phyloP scores from a whole-genome alignment of 306 rosid genomes.

The Hippophae tibetana region DNA sequence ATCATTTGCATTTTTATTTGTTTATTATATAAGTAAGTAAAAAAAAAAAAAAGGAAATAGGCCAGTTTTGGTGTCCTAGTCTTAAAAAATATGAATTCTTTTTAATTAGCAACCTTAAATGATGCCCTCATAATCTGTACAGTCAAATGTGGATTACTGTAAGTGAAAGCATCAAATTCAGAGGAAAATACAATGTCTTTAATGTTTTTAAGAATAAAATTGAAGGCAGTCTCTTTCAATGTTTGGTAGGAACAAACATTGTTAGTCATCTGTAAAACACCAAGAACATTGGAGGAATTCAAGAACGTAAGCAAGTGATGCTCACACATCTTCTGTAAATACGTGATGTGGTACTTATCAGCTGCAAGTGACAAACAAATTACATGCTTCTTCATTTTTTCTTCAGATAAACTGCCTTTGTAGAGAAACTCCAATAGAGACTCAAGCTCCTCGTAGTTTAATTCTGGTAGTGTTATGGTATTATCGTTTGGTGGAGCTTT shows the following conservation, averaged over 20 bases:
- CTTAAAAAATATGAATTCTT: slow-evolving; percentile 2
- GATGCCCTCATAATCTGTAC: slow-evolving; percentile 59
- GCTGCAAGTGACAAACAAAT: slow-evolving; percentile 59
- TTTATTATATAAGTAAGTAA: too few species aligned
- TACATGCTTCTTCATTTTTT: slow-evolving; percentile 49
- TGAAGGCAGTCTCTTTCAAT: slow-evolving; percentile 47
- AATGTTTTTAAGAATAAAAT: slow-evolving; percentile 48
- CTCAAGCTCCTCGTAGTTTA: slow-evolving; percentile 51
- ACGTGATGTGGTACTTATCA: slow-evolving; percentile 64
- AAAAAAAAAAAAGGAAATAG: too few species aligned
- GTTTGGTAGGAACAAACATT: slow-evolving; percentile 34
- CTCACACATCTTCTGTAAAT: slow-evolving; percentile 53
- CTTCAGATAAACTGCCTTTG: slow-evolving; percentile 34
- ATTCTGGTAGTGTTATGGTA: slow-evolving; percentile 39
- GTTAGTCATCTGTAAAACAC: slow-evolving; percentile 48
- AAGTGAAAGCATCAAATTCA: slow-evolving; percentile 50
- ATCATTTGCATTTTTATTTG: too few species aligned
- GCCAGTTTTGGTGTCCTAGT: background rate
- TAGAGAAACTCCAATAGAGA: slow-evolving; percentile 64
- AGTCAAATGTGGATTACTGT: slow-evolving; percentile 54
- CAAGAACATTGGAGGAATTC: slow-evolving; percentile 39
- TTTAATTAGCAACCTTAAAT: slow-evolving; percentile 30
- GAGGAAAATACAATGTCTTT: slow-evolving; percentile 34
- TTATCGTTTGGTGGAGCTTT: slow-evolving; percentile 40
- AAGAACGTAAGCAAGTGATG: slow-evolving; percentile 33